A percentile compares a stretch with the other conserved stretches of the same genome.
Conservation (phyloP, 2,329 filamentous ascomycete species). For the Stemphylium beticola region DNA sequence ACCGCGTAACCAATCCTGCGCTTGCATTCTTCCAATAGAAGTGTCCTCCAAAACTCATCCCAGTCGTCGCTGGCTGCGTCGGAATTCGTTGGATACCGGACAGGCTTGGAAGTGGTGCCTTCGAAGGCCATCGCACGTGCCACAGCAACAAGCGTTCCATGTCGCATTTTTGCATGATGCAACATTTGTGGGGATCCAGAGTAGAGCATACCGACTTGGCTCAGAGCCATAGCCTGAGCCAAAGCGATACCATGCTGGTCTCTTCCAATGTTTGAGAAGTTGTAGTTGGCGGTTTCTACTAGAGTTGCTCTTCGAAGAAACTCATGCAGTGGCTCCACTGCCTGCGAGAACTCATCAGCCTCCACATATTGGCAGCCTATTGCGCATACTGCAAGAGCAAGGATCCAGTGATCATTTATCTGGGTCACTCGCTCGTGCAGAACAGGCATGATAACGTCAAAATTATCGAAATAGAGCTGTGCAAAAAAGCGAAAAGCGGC, state of each 20-base stretch:
- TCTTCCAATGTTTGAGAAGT: neutral
- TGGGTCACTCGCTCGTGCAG: slow-evolving; percentile 26
- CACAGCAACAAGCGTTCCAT: slow-evolving; percentile 6
- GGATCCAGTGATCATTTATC: slow-evolving; percentile 18
- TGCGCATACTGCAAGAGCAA: slow-evolving; percentile 34
- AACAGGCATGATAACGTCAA: slow-evolving; percentile 35
- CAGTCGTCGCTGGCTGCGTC: neutral
- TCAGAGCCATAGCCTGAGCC: slow-evolving; percentile 10
- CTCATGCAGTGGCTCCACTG: slow-evolving; percentile 12
- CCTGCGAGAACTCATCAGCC: slow-evolving; percentile 5
- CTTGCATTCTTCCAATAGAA: slow-evolving; percentile 4
- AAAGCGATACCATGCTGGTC: neutral
- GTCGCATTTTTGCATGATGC: slow-evolving; percentile 2
- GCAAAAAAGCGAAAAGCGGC: slow-evolving; percentile 25
- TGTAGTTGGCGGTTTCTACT: neutral
- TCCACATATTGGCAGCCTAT: slow-evolving; percentile 34
- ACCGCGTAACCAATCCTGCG: slow-evolving; percentile 11
- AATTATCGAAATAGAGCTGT: slow-evolving; percentile 35
- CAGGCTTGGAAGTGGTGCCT: neutral
- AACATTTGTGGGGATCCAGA: slow-evolving; percentile 4
- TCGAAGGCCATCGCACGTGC: neutral
- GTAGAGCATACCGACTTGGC: slow-evolving; percentile 15
- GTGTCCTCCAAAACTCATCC: neutral
- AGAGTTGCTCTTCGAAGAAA: slow-evolving; percentile 10
- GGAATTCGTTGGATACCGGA: neutral